Evolutionary conservation across 495 filamentous ascomycete genomes (phyloP).

Genomic region (Sordaria brevicollis): DNA sequence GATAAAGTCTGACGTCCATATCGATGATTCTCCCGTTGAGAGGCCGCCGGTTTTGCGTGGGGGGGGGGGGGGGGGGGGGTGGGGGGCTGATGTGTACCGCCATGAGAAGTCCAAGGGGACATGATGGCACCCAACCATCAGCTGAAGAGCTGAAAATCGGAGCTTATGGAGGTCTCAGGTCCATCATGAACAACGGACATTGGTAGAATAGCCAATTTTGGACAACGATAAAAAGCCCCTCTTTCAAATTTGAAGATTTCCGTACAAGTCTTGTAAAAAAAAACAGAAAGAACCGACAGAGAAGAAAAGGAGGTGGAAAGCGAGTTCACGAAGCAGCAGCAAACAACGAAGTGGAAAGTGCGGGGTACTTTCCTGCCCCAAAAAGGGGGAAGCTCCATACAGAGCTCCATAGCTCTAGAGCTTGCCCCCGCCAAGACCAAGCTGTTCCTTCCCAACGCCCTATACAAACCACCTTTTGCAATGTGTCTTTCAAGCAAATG

Average conservation of each 20-base stretch:
- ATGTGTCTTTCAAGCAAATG: neutral
- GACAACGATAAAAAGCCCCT: neutral
- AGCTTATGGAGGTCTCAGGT: no score
- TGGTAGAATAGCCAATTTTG: neutral
- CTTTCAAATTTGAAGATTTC: no score
- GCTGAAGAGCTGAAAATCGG: neutral
- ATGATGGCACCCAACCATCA: neutral
- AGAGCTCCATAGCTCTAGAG: neutral
- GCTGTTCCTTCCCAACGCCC: no score
- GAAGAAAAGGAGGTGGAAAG: neutral
- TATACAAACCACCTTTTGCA: neutral
- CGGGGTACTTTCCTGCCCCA: neutral
- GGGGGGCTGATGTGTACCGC: no score
- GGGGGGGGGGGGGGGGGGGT: no score
- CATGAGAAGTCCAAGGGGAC: neutral
- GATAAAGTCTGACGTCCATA: neutral
- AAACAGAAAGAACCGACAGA: neutral
- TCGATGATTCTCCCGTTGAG: neutral
- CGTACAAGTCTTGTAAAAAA: neutral
- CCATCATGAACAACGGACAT: rapidly evolving
- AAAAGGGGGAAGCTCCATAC: neutral
- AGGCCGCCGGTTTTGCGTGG: neutral
- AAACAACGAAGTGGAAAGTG: neutral
- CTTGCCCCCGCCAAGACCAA: neutral
- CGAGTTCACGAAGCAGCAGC: no score